A percentile compares a stretch with the other conserved stretches of the same genome.
Evolutionary conservation across 2,329 filamentous ascomycete genomes (phyloP).

Genomic region (Lecanicillium sp.): DNA sequence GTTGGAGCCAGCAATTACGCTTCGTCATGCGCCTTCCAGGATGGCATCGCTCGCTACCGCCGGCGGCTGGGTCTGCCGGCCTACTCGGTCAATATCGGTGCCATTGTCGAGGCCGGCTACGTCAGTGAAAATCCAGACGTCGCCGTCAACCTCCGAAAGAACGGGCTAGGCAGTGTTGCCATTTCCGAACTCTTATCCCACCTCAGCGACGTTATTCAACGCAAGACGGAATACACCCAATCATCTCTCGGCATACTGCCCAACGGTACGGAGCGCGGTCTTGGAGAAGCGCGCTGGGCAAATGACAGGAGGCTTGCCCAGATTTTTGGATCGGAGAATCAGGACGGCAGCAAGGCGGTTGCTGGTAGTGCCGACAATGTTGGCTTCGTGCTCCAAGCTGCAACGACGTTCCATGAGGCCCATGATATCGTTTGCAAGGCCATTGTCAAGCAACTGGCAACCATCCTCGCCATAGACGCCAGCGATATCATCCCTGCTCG

Average conservation of each 20-base stretch:
- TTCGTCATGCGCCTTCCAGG: constrained; percentile 33
- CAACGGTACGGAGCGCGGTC: constrained; percentile 18
- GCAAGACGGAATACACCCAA: constrained; percentile 19
- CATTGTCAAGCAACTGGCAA: constrained; percentile 19
- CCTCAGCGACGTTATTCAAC: constrained; percentile 21
- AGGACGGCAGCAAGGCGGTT: constrained; percentile 5
- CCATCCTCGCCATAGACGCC: constrained; percentile 20
- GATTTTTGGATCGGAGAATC: neutral
- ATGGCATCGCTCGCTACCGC: constrained; percentile 30
- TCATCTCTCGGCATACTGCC: constrained; percentile 21
- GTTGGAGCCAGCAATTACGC: constrained; percentile 32
- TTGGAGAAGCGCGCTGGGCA: constrained; percentile 19
- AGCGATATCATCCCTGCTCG: constrained; percentile 19
- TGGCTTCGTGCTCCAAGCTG: constrained; percentile 12
- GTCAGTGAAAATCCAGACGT: constrained; percentile 16
- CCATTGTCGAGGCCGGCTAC: constrained; percentile 31
- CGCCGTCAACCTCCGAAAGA: constrained; percentile 22
- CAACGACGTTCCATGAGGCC: constrained; percentile 17
- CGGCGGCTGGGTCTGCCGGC: constrained; percentile 15
- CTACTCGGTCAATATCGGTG: constrained; percentile 29
- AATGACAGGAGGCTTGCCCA: constrained; percentile 7
- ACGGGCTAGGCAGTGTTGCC: constrained; percentile 20
- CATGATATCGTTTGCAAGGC: constrained; percentile 16
- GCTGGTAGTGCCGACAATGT: constrained; percentile 7
- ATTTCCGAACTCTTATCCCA: neutral